Conservation (phyloP, 768 basidiomycete genomes). For the Lactarius hatsudake region DNA sequence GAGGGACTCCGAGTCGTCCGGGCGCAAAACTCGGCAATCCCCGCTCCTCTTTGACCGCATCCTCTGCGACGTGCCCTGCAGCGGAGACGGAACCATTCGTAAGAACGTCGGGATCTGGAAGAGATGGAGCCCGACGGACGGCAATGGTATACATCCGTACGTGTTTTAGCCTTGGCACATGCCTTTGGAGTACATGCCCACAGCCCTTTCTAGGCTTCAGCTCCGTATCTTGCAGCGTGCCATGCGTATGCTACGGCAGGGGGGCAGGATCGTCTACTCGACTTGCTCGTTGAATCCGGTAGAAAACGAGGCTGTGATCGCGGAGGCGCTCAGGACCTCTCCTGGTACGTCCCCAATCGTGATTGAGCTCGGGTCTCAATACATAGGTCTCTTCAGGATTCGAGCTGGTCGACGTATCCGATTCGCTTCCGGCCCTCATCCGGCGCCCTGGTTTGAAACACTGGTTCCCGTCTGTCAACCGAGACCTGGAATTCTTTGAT, state of each 20-base stretch:
- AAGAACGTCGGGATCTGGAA: conserved; percentile 98
- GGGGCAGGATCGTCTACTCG: conserved; percentile 95
- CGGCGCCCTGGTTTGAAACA: conserved; percentile 69
- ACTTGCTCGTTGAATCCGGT: conserved; percentile 97
- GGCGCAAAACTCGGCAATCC: conserved; percentile 31
- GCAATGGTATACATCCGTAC: conserved; percentile 86
- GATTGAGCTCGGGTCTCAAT: neutral
- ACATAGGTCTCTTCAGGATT: conserved; percentile 48
- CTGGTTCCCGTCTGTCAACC: conserved; percentile 76
- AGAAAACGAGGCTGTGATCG: conserved; percentile 96
- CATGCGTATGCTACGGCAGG: conserved; percentile 82
- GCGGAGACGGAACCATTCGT: conserved; percentile 92
- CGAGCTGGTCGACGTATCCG: conserved; percentile 74
- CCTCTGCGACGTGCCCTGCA: conserved; percentile 95
- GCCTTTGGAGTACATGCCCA: neutral
- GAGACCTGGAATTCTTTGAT: conserved; percentile 47
- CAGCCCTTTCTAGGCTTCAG: conserved; percentile 63
- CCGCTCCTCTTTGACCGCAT: conserved; percentile 87
- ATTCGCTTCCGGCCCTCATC: conserved; percentile 65
- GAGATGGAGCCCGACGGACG: conserved; percentile 83
- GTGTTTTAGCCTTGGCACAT: conserved; percentile 34
- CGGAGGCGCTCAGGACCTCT: conserved; percentile 70
- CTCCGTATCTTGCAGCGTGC: conserved; percentile 88
- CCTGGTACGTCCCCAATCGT: conserved; percentile 47
- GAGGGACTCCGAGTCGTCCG: conserved; percentile 33